Evolutionary conservation across 768 basidiomycete species (phyloP).

Genomic region (Candolleomyces eurysporus): DNA sequence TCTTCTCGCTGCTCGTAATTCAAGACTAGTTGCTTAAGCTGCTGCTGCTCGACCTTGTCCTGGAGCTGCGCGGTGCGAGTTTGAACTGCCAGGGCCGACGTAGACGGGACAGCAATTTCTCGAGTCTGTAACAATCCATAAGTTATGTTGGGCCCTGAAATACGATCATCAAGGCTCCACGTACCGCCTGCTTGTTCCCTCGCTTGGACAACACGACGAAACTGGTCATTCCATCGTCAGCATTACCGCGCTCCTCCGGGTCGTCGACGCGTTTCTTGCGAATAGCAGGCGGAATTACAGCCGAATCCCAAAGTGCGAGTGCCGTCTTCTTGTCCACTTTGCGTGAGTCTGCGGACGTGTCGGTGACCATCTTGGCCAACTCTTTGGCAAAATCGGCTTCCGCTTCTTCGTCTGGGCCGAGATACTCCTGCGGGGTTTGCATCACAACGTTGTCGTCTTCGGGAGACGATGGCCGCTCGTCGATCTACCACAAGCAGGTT

Average conservation of each 20-base stretch:
- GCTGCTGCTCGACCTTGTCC: constrained; percentile 95
- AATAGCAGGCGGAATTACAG: constrained; percentile 64
- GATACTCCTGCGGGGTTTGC: constrained; percentile 57
- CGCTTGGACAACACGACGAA: constrained; percentile 92
- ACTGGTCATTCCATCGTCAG: constrained; percentile 62
- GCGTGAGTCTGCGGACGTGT: constrained; percentile 77
- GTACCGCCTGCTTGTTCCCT: constrained; percentile 89
- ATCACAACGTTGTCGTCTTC: constrained; percentile 77
- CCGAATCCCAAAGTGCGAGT: constrained; percentile 84
- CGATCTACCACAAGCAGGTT: constrained; percentile 34
- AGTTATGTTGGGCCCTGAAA: constrained; percentile 2
- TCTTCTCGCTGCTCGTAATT: constrained; percentile 90
- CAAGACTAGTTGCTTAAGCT: constrained; percentile 91
- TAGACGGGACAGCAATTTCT: constrained; percentile 85
- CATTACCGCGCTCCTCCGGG: constrained; percentile 37
- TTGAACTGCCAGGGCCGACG: constrained; percentile 85
- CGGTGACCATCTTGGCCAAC: constrained; percentile 91
- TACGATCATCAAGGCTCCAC: constrained; percentile 14
- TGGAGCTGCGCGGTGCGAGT: constrained; percentile 89
- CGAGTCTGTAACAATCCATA: constrained; percentile 52
- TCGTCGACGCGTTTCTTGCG: constrained; percentile 62
- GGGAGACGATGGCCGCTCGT: constrained; percentile 77
- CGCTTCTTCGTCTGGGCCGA: constrained; percentile 85
- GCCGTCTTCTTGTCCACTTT: constrained; percentile 89
- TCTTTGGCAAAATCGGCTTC: constrained; percentile 95